Evolutionary conservation across 192 early-diverging fungal species (phyloP).

Genomic region (Powellomyces hirtus): DNA sequence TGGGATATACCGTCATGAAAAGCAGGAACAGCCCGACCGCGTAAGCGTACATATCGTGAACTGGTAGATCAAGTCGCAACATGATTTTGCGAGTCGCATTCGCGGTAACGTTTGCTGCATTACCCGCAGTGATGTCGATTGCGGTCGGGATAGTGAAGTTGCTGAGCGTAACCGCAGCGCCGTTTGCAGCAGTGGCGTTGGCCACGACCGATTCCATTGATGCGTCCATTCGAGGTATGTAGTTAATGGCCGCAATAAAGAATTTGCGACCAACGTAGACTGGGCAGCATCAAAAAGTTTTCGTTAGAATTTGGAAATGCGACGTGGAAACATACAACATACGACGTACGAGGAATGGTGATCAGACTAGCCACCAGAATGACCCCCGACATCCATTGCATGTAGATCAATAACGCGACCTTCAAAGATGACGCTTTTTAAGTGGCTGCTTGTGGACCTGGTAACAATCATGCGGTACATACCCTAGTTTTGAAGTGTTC

Average conservation of each 20-base stretch:
- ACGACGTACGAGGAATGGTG: constrained; percentile 15
- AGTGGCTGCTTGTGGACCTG: not conserved
- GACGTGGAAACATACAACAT: no score
- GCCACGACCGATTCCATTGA: not conserved
- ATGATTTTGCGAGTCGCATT: not conserved
- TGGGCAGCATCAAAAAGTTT: no score
- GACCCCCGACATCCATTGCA: constrained; percentile 39
- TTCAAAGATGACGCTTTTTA: no score
- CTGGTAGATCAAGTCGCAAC: constrained; percentile 45
- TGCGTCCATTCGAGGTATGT: constrained; percentile 3
- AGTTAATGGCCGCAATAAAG: constrained; percentile 19
- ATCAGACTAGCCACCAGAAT: constrained; percentile 40
- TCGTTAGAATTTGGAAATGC: no score
- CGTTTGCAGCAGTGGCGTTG: not conserved
- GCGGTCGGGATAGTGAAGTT: not conserved
- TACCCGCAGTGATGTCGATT: not conserved
- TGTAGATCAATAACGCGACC: constrained; percentile 16
- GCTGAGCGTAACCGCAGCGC: not conserved
- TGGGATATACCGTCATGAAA: constrained; percentile 14
- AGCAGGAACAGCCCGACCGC: constrained; percentile 64
- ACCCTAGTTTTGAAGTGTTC: constrained; percentile 62
- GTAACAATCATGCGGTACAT: not conserved
- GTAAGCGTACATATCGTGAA: constrained; percentile 80
- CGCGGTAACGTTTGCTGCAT: not conserved
- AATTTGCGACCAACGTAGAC: constrained; percentile 54